Evolutionary conservation across 2,329 filamentous ascomycete species (phyloP).

Genomic region (Penicillium brasilianum): DNA sequence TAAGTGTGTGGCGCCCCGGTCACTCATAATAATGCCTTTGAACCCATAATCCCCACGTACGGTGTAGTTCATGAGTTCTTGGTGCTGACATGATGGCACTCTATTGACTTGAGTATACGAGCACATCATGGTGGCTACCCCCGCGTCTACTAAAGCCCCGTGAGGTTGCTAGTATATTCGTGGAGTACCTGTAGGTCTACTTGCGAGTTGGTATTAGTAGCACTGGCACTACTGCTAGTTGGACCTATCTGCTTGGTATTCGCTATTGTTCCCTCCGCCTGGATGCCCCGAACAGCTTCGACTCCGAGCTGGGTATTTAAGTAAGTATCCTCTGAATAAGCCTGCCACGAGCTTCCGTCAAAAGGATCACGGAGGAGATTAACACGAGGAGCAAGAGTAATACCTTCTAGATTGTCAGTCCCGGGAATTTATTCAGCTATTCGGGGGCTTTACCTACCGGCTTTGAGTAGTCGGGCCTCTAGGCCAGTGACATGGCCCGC

Average conservation of each 20-base stretch:
- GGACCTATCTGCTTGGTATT: conserved; percentile 3
- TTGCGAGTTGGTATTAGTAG: background rate
- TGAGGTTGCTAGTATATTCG: background rate
- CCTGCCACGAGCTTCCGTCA: background rate
- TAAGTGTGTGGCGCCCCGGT: background rate
- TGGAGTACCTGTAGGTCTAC: background rate
- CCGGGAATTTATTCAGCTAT: background rate
- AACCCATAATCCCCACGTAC: background rate
- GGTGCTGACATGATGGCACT: background rate
- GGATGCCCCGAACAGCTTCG: background rate
- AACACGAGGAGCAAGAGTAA: background rate
- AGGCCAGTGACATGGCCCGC: background rate
- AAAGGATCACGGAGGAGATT: background rate
- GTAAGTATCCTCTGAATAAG: background rate
- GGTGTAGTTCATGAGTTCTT: background rate
- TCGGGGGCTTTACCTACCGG: background rate
- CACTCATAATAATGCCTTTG: background rate
- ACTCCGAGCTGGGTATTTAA: background rate
- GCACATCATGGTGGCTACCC: background rate
- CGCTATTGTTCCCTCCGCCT: background rate
- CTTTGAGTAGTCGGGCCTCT: background rate
- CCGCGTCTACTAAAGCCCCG: background rate
- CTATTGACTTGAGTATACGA: background rate
- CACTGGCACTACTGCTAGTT: background rate
- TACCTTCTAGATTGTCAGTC: background rate